A percentile compares a stretch with the other conserved stretches of the same genome.
Evolutionary conservation across 306 rosid species (phyloP).

Genomic region (Vachellia collinsii): DNA sequence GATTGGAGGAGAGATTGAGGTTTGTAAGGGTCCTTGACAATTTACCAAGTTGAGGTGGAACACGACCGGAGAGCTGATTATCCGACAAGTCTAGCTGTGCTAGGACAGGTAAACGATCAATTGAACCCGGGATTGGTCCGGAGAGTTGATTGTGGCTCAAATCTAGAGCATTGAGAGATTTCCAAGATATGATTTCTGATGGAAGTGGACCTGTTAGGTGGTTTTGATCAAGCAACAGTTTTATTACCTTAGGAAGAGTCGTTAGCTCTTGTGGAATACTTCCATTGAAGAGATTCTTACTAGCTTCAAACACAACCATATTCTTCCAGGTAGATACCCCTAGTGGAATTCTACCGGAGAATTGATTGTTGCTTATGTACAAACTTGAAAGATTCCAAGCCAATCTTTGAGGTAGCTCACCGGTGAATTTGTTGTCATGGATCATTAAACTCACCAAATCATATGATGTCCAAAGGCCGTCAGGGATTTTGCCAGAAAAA

Average conservation of each 20-base stretch:
- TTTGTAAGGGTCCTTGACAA: slow-evolving; percentile 21
- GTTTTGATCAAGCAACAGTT: slow-evolving; percentile 46
- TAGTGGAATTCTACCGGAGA: slow-evolving; percentile 46
- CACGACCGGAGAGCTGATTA: slow-evolving; percentile 54
- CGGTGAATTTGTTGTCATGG: slow-evolving; percentile 44
- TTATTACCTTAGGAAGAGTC: slow-evolving; percentile 30
- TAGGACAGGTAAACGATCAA: slow-evolving; percentile 43
- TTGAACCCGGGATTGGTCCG: slow-evolving; percentile 42
- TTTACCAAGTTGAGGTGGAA: slow-evolving; percentile 51
- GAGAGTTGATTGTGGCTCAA: slow-evolving; percentile 45
- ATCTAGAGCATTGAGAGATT: slow-evolving; percentile 36
- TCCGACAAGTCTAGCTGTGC: slow-evolving; percentile 50
- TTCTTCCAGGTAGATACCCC: slow-evolving; percentile 44
- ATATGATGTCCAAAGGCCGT: slow-evolving; percentile 48
- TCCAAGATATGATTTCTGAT: slow-evolving; percentile 40
- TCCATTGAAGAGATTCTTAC: slow-evolving; percentile 51
- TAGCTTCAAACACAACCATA: slow-evolving; percentile 42
- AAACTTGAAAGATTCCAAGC: slow-evolving; percentile 37
- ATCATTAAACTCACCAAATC: slow-evolving; percentile 31
- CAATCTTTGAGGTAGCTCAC: slow-evolving; percentile 50
- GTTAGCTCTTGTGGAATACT: slow-evolving; percentile 51
- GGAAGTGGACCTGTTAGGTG: slow-evolving; percentile 46
- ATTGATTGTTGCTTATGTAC: slow-evolving; percentile 45
- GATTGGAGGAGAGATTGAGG: slow-evolving; percentile 55
- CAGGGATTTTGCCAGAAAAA: slow-evolving; percentile 50